These are phyloP conservation scores for Naumovozyma baii DNA, from an alignment of 805 yeast species.

Conservation along the genomic window DNA sequence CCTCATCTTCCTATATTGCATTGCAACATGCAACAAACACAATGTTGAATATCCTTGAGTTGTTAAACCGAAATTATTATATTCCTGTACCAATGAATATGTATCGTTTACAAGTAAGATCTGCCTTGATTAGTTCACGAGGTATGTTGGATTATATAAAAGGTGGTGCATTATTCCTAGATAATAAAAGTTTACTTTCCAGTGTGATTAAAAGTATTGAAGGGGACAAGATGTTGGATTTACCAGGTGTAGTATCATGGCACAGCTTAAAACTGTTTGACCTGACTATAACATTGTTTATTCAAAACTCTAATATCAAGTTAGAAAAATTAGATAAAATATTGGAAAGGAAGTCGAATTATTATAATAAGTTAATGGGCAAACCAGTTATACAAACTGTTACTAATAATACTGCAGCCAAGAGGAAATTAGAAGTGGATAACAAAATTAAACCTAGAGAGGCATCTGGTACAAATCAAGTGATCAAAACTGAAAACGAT, in stretches of 20 bases:
- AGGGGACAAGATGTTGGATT: conserved; percentile 40
- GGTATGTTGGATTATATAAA: conserved; percentile 76
- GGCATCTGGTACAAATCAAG: too few species aligned
- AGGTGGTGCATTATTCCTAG: conserved; percentile 72
- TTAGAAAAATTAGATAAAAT: conserved; percentile 25
- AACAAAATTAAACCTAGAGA: too few species aligned
- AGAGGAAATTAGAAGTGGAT: conserved; percentile 1
- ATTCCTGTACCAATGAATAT: conserved; percentile 58
- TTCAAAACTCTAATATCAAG: conserved; percentile 40
- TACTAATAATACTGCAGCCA: conserved; percentile 6
- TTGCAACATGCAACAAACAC: conserved; percentile 61
- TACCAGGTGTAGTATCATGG: conserved; percentile 54
- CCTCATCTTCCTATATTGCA: conserved; percentile 51
- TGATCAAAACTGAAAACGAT: conserved; percentile 1
- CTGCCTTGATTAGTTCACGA: conserved; percentile 55
- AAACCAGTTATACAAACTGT: conserved; percentile 10
- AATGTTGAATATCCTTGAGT: conserved; percentile 43
- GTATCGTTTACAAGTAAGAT: conserved; percentile 52
- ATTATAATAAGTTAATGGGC: conserved; percentile 24
- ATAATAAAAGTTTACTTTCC: conserved; percentile 47
- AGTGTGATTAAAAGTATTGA: conserved; percentile 43
- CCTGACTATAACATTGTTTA: conserved; percentile 48
- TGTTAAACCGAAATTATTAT: conserved; percentile 29
- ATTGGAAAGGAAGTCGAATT: conserved; percentile 19
- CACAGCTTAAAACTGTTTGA: conserved; percentile 50